Conservation (phyloP, 352 stramenopile genomes). For the Pythium chondricola region DNA sequence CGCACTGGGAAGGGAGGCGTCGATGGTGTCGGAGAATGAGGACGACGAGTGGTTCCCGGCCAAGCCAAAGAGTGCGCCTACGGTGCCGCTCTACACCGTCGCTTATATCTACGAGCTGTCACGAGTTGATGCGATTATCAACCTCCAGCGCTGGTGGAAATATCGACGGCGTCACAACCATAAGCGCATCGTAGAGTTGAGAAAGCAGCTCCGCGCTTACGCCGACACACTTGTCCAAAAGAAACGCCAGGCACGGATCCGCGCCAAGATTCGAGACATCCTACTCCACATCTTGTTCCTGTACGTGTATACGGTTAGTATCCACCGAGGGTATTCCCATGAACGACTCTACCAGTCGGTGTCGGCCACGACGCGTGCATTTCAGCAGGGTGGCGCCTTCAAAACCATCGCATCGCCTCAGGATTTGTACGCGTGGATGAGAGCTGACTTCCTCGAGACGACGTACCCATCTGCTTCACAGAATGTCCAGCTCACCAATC, state of each 20-base stretch:
- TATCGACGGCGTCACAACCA: conserved; percentile 21
- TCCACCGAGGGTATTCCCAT: conserved; percentile 19
- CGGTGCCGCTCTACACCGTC: conserved; percentile 11
- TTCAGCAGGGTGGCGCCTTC: conserved; percentile 11
- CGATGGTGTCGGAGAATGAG: no score
- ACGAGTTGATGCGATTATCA: conserved; percentile 26
- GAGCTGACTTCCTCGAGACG: conserved; percentile 21
- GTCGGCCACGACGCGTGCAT: conserved; percentile 24
- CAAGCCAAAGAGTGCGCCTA: no score
- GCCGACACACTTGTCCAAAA: conserved; percentile 22
- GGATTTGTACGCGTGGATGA: conserved; percentile 28
- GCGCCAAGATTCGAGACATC: conserved; percentile 42
- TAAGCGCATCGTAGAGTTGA: conserved; percentile 26
- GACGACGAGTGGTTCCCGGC: no score
- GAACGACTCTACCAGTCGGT: conserved; percentile 35
- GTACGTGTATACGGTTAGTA: conserved; percentile 29
- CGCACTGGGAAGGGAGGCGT: no score
- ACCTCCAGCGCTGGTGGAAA: conserved; percentile 43
- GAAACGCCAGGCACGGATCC: conserved; percentile 28
- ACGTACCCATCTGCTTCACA: conserved; percentile 12
- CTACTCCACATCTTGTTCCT: conserved; percentile 41
- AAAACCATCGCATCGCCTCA: conserved; percentile 11
- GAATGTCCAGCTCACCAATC: conserved; percentile 19
- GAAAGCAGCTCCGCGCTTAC: conserved; percentile 24
- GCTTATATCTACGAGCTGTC: conserved; percentile 38